These are phyloP conservation scores for Aureobasidium leucospermi DNA, from an alignment of 2,329 filamentous ascomycete genomes.

Conservation along the genomic window DNA sequence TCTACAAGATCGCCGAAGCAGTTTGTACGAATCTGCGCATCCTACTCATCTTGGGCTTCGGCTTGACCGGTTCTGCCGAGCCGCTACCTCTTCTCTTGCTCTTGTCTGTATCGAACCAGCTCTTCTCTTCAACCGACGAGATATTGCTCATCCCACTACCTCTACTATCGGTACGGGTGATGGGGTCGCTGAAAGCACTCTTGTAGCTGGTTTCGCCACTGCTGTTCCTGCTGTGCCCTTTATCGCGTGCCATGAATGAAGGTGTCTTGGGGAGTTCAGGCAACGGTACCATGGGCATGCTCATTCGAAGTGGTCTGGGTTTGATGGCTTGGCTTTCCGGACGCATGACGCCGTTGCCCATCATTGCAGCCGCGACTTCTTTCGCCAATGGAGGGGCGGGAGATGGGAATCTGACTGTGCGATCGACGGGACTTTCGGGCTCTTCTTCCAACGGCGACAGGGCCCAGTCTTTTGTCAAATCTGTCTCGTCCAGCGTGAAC, in stretches of 20 bases:
- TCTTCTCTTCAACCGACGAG: slow-evolving; percentile 2
- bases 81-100: neutral
- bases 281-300: neutral
- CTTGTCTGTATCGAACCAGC: slow-evolving; percentile 5
- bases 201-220: slow-evolving; percentile 15
- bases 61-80: neutral
- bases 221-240: slow-evolving; percentile 16
- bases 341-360: neutral
- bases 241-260: slow-evolving; percentile 8
- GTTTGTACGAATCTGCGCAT: slow-evolving; percentile 22
- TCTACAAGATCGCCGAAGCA: slow-evolving; percentile 20
- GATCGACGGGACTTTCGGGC: slow-evolving; percentile 4
- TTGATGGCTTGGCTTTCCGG: neutral
- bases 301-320: neutral
- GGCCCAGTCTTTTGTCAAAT: neutral
- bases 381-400: neutral
- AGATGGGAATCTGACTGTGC: neutral
- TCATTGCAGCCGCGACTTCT: neutral
- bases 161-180: slow-evolving; percentile 16
- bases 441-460: neutral
- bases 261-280: neutral
- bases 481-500: neutral
- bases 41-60: slow-evolving; percentile 15
- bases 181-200: slow-evolving; percentile 6
- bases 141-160: slow-evolving; percentile 10